A percentile compares a stretch with the other conserved stretches of the same genome.
These are phyloP conservation scores for Naganishia friedmannii DNA, from an alignment of 768 basidiomycete species.

Conservation along the genomic window DNA sequence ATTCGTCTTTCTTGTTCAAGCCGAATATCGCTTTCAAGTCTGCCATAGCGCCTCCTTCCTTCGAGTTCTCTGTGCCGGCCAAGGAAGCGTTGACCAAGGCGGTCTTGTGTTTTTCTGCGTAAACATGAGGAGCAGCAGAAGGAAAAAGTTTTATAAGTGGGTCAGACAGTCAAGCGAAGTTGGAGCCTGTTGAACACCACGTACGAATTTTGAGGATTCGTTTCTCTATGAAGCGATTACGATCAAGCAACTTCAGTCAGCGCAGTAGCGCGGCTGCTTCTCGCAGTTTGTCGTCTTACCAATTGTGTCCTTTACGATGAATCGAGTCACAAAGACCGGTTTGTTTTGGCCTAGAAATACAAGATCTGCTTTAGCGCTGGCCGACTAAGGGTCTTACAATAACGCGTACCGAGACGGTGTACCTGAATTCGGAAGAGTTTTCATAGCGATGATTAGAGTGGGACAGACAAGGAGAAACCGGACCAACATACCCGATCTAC, in stretches of 20 bases:
- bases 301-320: conserved; percentile 50
- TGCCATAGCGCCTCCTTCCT: conserved; percentile 43
- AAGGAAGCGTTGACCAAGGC: conserved; percentile 50
- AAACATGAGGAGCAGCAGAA: not conserved
- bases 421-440: not conserved
- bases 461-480: no score
- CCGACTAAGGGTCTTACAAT: not conserved
- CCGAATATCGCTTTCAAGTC: conserved; percentile 52
- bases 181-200: conserved; percentile 21
- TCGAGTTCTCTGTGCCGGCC: conserved; percentile 38
- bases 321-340: conserved; percentile 50
- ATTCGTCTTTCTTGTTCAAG: conserved; percentile 40
- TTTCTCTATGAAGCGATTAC: conserved; percentile 31
- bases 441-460: not conserved
- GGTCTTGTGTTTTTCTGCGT: conserved; percentile 47
- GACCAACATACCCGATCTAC: conserved; percentile 47
- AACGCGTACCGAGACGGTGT: conserved; percentile 2
- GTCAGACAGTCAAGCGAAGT: not conserved
- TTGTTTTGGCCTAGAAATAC: conserved; percentile 45
- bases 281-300: not conserved
- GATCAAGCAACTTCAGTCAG: not conserved
- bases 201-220: conserved; percentile 49
- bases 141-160: not conserved
- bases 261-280: not conserved
- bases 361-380: not conserved